phyloP scores from a whole-genome alignment of 306 rosid species.

The Herpetospermum pedunculosum region DNA sequence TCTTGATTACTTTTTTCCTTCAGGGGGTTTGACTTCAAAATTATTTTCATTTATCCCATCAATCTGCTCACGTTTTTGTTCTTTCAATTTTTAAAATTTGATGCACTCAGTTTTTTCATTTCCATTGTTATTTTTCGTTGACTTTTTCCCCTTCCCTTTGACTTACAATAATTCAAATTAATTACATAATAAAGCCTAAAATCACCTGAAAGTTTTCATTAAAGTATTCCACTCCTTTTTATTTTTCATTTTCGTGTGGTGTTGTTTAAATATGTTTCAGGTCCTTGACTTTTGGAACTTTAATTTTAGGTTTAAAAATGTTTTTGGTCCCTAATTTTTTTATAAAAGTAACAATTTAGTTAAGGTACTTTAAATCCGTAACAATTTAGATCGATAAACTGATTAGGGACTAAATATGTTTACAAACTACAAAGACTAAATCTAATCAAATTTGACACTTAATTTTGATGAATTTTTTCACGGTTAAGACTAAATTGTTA shows the following conservation, averaged over 20 bases:
- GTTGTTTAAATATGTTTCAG: background rate
- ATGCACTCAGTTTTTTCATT: background rate
- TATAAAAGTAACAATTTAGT: too few species aligned
- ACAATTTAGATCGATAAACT: too few species aligned
- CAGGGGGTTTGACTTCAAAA: background rate
- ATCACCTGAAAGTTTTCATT: background rate
- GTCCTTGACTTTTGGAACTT: background rate
- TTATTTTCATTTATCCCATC: background rate
- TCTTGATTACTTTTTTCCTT: background rate
- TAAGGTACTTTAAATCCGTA: too few species aligned
- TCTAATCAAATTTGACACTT: too few species aligned
- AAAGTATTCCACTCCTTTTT: background rate
- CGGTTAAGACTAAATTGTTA: too few species aligned
- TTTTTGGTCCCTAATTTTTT: too few species aligned
- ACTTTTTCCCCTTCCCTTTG: background rate
- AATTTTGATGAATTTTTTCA: too few species aligned
- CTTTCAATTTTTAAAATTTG: background rate
- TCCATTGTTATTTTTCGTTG: background rate
- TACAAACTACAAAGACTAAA: too few species aligned
- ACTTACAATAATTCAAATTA: background rate
- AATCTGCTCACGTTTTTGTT: background rate
- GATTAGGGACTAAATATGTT: too few species aligned
- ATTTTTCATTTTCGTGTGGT: too few species aligned
- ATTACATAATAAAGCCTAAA: background rate
- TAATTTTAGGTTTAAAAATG: too few species aligned